Percentiles rank a stretch among this genome's conserved stretches.
These are phyloP conservation scores for Tetrapisispora arboricola DNA, from an alignment of 805 yeast species.

Conservation along the genomic window DNA sequence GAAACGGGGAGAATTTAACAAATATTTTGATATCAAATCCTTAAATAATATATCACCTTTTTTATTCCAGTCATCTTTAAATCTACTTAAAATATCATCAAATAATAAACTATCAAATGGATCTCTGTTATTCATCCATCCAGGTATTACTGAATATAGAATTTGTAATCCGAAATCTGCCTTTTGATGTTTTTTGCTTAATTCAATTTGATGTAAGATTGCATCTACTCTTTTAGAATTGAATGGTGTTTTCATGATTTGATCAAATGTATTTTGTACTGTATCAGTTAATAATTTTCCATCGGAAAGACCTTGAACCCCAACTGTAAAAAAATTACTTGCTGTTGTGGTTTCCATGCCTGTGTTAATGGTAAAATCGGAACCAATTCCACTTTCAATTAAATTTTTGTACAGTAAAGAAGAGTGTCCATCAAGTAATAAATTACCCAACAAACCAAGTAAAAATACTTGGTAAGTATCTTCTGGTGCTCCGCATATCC, in stretches of 20 bases:
- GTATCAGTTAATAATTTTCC: conserved; percentile 36
- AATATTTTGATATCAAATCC: conserved; percentile 43
- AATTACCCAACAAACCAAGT: conserved; percentile 56
- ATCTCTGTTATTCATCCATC: conserved; percentile 76
- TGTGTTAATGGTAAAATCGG: conserved; percentile 77
- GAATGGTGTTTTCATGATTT: conserved; percentile 37
- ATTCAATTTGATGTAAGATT: conserved; percentile 77
- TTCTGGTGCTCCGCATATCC: conserved; percentile 72
- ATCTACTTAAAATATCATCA: conserved; percentile 46
- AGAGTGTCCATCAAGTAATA: conserved; percentile 84
- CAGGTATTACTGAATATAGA: conserved; percentile 63
- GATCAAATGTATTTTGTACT: conserved; percentile 38
- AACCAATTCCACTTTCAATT: conserved; percentile 75
- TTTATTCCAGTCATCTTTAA: conserved; percentile 48
- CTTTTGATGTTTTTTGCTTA: conserved; percentile 74
- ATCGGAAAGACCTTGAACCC: conserved; percentile 68
- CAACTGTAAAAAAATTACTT: conserved; percentile 68
- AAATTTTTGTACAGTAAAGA: conserved; percentile 81
- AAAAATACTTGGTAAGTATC: conserved; percentile 63
- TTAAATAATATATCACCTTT: conserved; percentile 51
- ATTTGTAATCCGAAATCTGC: conserved; percentile 82
- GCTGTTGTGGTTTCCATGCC: conserved; percentile 81
- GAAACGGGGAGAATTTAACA: conserved; percentile 49
- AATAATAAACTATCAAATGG: conserved; percentile 62
- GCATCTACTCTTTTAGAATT: conserved; percentile 64